Evolutionary conservation across 345 rosid species (phyloP).

Genomic region (Gossypium herbaceum): DNA sequence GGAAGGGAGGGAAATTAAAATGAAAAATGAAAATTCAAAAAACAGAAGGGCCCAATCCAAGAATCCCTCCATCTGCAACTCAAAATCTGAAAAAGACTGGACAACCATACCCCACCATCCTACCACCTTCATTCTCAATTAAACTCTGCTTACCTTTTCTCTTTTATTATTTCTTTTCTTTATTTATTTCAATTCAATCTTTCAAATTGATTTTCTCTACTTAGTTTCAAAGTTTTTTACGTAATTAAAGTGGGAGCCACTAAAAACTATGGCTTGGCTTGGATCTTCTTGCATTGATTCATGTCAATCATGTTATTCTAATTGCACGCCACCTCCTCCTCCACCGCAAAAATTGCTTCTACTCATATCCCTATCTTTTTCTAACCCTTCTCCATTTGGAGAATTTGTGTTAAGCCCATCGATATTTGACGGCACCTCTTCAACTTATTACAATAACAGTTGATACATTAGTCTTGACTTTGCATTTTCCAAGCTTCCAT

Average conservation of each 20-base stretch:
- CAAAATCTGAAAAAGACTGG: slow-evolving; percentile 21
- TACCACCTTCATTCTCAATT: background rate
- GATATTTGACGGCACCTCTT: background rate
- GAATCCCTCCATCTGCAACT: slow-evolving; percentile 6
- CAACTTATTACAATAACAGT: background rate
- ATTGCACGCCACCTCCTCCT: slow-evolving; percentile 9
- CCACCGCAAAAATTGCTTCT: background rate
- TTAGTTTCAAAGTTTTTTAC: background rate
- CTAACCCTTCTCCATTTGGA: no score
- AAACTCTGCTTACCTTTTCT: background rate
- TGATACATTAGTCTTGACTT: background rate
- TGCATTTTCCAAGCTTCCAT: background rate
- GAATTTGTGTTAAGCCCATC: no score
- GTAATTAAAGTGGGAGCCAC: slow-evolving; percentile 3
- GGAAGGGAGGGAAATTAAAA: background rate
- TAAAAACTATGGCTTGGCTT: background rate
- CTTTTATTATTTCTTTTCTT: background rate
- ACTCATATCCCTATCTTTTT: no score
- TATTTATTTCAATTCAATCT: no score
- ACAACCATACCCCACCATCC: slow-evolving; percentile 17
- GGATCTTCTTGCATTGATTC: background rate
- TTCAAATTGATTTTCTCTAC: no score
- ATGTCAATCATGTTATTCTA: slow-evolving; percentile 5
- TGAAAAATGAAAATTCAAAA: background rate
- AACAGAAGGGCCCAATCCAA: background rate